These are phyloP conservation scores for Leavenworthia alabamica DNA, from an alignment of 345 rosid genomes.

Conservation along the genomic window DNA sequence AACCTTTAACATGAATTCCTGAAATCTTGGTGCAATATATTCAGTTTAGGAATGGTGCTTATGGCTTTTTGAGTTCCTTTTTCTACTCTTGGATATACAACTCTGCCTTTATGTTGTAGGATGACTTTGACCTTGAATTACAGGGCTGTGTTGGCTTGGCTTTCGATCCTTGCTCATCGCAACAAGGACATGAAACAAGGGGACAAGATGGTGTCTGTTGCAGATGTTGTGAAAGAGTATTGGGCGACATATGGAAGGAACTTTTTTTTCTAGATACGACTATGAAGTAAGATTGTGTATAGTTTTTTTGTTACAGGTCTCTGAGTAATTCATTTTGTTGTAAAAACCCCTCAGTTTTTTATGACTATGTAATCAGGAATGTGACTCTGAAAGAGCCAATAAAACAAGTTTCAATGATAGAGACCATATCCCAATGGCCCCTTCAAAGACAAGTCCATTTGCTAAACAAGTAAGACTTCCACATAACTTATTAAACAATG, in stretches of 20 bases:
- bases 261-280: conserved; percentile 87
- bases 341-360: conserved; percentile 15
- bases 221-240: conserved; percentile 80
- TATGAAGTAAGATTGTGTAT: conserved; percentile 58
- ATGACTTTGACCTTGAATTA: conserved; percentile 15
- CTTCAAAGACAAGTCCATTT: conserved; percentile 35
- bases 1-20: background rate
- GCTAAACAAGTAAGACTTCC: background rate
- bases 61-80: background rate
- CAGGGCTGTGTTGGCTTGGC: conserved; percentile 98
- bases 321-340: background rate
- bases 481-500: too few relatives aligned
- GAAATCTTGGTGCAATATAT: background rate
- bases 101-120: background rate
- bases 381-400: conserved; percentile 91
- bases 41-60: background rate
- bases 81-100: background rate
- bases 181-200: conserved; percentile 75
- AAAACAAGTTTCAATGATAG: conserved; percentile 43
- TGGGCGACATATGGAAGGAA: conserved; percentile 96
- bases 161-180: conserved; percentile 70
- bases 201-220: conserved; percentile 68
- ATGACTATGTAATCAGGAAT: conserved; percentile 44
- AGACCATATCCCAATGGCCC: conserved; percentile 24
- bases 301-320: background rate